These are phyloP conservation scores for Phlebopus sp. DNA, from an alignment of 1,284 basidiomycete species.

Conservation along the genomic window DNA sequence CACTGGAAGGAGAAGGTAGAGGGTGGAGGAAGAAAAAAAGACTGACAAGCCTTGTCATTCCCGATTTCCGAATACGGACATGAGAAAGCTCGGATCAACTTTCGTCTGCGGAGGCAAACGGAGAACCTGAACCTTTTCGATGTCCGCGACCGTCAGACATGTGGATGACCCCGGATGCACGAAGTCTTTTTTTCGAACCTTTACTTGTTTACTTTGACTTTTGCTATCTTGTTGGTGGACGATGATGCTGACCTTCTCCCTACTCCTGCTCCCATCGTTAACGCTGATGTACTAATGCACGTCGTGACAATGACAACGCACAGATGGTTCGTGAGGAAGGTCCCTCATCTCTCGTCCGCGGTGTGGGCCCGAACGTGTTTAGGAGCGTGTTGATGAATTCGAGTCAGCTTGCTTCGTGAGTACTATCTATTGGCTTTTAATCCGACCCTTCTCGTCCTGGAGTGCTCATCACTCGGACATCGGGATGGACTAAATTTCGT, in stretches of 20 bases:
- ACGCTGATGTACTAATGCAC: background rate
- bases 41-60: too few relatives aligned
- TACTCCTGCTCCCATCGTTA: too few relatives aligned
- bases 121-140: too few relatives aligned
- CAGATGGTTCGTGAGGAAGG: slow-evolving; percentile 88
- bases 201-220: background rate
- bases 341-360: slow-evolving; percentile 66
- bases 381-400: slow-evolving; percentile 90
- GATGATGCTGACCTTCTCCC: background rate
- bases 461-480: too few relatives aligned
- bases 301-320: slow-evolving; percentile 3
- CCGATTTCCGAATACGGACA: too few relatives aligned
- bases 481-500: too few relatives aligned
- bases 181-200: slow-evolving; percentile 1
- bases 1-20: too few relatives aligned
- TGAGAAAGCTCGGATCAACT: background rate
- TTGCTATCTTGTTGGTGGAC: background rate
- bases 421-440: slow-evolving; percentile 10
- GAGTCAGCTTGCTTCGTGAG: slow-evolving; percentile 83
- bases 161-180: background rate
- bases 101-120: too few relatives aligned
- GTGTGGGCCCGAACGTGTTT: slow-evolving; percentile 84
- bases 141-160: background rate
- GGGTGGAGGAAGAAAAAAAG: too few relatives aligned
- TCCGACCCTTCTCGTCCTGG: too few relatives aligned